phyloP scores from a whole-genome alignment of 1,284 basidiomycete genomes.

The Entoloma clypeatum region DNA sequence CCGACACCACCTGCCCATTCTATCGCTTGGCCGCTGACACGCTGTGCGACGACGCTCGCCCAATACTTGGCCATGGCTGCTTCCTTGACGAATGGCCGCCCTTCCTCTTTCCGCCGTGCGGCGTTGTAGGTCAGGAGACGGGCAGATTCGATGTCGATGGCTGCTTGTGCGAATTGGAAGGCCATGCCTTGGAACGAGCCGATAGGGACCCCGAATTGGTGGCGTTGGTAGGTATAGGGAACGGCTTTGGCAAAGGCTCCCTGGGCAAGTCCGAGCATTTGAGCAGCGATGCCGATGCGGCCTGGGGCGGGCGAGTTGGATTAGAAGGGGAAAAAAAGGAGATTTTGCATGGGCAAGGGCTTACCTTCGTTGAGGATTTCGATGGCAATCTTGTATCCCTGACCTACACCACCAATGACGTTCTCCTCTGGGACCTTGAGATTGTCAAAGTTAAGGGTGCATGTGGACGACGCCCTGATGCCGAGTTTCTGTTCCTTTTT shows the following conservation, averaged over 20 bases:
- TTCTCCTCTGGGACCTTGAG: slow-evolving; percentile 91
- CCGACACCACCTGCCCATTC: slow-evolving; percentile 97
- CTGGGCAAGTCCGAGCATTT: slow-evolving; percentile 96
- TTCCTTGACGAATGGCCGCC: slow-evolving; percentile 83
- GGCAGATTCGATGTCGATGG: slow-evolving; percentile 90
- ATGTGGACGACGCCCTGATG: slow-evolving; percentile 96
- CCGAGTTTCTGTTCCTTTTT: slow-evolving; percentile 99
- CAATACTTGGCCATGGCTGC: slow-evolving; percentile 97
- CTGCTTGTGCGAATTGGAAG: slow-evolving; percentile 90
- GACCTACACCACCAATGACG: slow-evolving; percentile 89
- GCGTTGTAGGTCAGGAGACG: slow-evolving; percentile 95
- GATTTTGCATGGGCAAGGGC: neutral
- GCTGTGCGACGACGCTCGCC: slow-evolving; percentile 85
- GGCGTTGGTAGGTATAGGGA: slow-evolving; percentile 89
- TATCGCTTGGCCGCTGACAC: slow-evolving; percentile 85
- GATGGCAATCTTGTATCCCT: slow-evolving; percentile 98
- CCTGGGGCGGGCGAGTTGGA: slow-evolving; percentile 33
- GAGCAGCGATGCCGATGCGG: slow-evolving; percentile 95
- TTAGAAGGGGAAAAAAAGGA: neutral
- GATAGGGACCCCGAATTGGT: slow-evolving; percentile 91
- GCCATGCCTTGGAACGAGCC: slow-evolving; percentile 95
- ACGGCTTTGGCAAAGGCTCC: slow-evolving; percentile 94
- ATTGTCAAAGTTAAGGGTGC: slow-evolving; percentile 95
- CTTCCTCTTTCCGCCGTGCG: slow-evolving; percentile 90
- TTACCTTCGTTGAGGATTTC: slow-evolving; percentile 94